Percentiles rank a stretch among this genome's conserved stretches.
phyloP scores from a whole-genome alignment of 345 rosid genomes.

The Raphanus raphanistrum region DNA sequence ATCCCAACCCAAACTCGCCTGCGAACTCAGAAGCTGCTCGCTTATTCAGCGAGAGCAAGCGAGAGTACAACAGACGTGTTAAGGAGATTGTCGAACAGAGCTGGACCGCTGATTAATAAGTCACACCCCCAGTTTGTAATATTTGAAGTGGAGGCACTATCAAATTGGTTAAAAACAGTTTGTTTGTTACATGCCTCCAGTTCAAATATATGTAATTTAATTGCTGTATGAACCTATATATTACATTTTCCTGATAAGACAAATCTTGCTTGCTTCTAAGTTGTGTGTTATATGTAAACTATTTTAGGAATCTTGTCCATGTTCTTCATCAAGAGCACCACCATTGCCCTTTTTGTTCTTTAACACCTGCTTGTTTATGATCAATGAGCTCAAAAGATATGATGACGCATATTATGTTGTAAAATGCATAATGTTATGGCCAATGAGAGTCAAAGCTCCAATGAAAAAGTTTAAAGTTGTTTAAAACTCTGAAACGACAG shows the following conservation, averaged over 20 bases:
- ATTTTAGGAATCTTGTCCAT: not conserved
- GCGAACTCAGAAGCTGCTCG: constrained; percentile 11
- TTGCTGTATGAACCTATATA: not conserved
- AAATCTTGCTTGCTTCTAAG: not conserved
- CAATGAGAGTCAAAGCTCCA: not conserved
- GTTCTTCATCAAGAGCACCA: not conserved
- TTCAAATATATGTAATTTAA: not conserved
- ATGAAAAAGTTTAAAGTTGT: not conserved
- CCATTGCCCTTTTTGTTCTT: not conserved
- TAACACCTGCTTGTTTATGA: not conserved
- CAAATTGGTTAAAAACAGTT: not conserved
- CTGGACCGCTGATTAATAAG: constrained; percentile 3
- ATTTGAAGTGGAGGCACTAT: not conserved
- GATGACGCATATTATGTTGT: not conserved
- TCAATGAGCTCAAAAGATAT: not conserved
- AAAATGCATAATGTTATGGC: not conserved
- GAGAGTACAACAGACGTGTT: constrained; percentile 8
- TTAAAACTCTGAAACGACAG: not conserved
- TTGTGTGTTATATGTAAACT: not conserved
- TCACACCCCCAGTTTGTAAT: not conserved
- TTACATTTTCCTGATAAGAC: not conserved
- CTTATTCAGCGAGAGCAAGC: constrained; percentile 5
- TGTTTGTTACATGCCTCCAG: not conserved
- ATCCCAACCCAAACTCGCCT: constrained; percentile 5
- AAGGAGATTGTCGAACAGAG: constrained; percentile 13